Evolutionary conservation across 192 early-diverging fungal species (phyloP), one percentile per base, ranked within the genome.

Genomic region (Coemansia sp.): DNA sequence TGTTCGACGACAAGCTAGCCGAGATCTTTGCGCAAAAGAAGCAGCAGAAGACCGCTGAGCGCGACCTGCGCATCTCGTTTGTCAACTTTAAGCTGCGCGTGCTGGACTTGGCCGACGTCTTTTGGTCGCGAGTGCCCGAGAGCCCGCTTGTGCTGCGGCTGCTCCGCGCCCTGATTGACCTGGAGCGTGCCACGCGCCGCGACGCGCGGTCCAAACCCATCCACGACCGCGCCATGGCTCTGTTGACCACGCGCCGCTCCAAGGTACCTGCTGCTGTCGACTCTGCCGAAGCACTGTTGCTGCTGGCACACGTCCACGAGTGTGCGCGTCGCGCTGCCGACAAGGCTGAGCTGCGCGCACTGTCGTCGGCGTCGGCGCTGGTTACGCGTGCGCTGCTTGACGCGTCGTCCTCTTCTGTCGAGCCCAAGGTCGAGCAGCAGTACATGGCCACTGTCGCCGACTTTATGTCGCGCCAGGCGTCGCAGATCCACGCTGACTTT

Each of bases 31-130:
- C 78, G 36, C 86, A 94, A 58, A 85, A 86, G 70, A 92, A 93
- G 83, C 74, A 87, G 54, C 76, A 86, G 40, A 94, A 93, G 83
- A 66, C 62, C 8, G 88, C 86, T n/a, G 86, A 87, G 62, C 93
- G 92, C 85, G 90, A 93, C 50, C 68, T 87, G 29, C 90, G 94
- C 68, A 80, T 90, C 56, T 86, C 85, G 52, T 73, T 95, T 18
- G 76, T 91, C 35, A 87, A 98, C 78, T 95, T 98, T 66, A 93
- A 95, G 80, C 86, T 93, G 69, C 91, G 92, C 37, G 89, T 91
- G 0, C 75, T 95, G 39, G 93, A 93, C 65, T 68, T 98, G 26
- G 67, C 93, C 48, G 88, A 92, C 24, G 84, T 90, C 33, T 95
- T 89, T 68, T 67, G 92, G 60, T 72, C 83, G 53, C 86, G 83